Evolutionary conservation across 352 stramenopile species (phyloP), one percentile per base, ranked within the genome.

Genomic region (Pythium volutum): DNA sequence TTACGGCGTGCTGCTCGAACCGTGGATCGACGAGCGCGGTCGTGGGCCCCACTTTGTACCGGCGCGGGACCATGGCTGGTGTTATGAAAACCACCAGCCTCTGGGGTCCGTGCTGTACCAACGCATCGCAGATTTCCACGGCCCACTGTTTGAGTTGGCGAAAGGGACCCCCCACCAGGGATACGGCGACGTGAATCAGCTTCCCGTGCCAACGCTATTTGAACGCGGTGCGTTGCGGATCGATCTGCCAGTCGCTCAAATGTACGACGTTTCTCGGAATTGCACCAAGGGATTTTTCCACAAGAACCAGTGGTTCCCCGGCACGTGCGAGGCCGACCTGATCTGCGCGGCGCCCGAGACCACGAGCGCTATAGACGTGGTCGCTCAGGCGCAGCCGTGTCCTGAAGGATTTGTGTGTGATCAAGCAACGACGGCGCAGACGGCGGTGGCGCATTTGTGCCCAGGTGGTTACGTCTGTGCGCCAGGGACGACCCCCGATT

Each of bases 271-370:
- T 3, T 72, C 81, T 4, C 96, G 94, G 41, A 98, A 98, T 65
- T 99, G 97, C 67, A 98, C 94, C 2, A 83, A 82, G 25, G 96
- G 97, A 0, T 97, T 98, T 41, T 91, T 90, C 33, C 75, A 88
- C 42, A 60, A 85, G 25, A 88, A 92, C 25, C 78, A 95, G 66
- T 98, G 95, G 85, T 98, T 98, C 60, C 88, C 88, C 15, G 97
- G 97, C 3, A 98, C 95, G 16, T 99, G 97, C 60, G 97, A 99
- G 69, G 96, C 93, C 11, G 97, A 99, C 71, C 68, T 97, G 4
- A 97, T 99, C 36, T 99, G 97, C 67, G 60, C 52, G 10, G 60
- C 60, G 14, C 60, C 60, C 16, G 77, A 89, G 43, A 73, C 71
- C 20, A 52, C 22, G 11, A 39, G 54, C 3, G 67, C 55, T 22